A percentile compares a stretch with the other conserved stretches of the same genome.
Conservation (phyloP, 192 early-diverging fungal species). For the Mortierella antarctica region DNA sequence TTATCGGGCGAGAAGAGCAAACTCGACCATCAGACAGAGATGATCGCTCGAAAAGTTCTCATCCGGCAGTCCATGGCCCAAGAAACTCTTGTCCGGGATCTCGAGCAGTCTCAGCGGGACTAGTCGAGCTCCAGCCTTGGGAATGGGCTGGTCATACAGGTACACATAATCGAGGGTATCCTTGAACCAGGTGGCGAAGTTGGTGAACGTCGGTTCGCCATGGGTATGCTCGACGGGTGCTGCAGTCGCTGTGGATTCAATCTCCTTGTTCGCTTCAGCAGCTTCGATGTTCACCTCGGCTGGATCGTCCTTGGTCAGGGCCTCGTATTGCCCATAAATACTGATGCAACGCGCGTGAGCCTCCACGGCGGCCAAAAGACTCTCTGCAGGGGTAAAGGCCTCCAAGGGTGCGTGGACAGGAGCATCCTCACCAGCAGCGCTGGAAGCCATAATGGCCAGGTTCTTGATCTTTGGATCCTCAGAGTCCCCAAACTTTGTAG, state of each 20-base stretch:
- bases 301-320: constrained; percentile 31
- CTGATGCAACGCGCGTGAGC: constrained; percentile 40
- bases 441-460: constrained; percentile 1
- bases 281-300: constrained; percentile 6
- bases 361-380: constrained; percentile 22
- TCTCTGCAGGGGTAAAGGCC: constrained; percentile 38
- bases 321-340: constrained; percentile 47
- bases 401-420: constrained; percentile 39
- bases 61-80: constrained; percentile 40
- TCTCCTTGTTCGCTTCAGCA: not conserved
- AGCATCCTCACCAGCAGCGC: constrained; percentile 24
- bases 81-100: constrained; percentile 36
- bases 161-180: constrained; percentile 50
- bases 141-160: constrained; percentile 30
- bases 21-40: constrained; percentile 46
- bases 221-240: constrained; percentile 21
- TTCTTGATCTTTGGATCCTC: constrained; percentile 40
- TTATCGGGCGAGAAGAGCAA: constrained; percentile 21
- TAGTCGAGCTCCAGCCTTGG: constrained; percentile 26
- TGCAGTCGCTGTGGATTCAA: constrained; percentile 23
- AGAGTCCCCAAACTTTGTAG: constrained; percentile 12
- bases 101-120: constrained; percentile 40
- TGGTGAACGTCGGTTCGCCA: constrained; percentile 44
- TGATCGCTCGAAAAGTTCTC: constrained; percentile 54
- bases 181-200: constrained; percentile 53